Base-by-base conservation (phyloP, 2,329 filamentous ascomycete species). In the Talaromyces sp. region DNA sequence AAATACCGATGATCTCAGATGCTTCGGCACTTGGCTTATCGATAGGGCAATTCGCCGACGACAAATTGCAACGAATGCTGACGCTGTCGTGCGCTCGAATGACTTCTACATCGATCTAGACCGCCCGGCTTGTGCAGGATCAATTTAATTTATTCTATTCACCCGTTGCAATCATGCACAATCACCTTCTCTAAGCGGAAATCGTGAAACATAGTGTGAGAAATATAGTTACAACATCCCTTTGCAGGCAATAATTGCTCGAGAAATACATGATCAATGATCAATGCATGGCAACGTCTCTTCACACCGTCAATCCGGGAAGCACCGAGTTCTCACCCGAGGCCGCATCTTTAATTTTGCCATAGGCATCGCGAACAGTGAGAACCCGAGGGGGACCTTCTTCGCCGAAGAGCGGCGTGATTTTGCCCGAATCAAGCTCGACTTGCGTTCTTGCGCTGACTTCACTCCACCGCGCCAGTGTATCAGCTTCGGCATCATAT, bases 401-500 rank as follows among this genome's bases (percentile, higher is more conserved):
- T 3, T 63, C 54, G 2, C 61, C 61, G 23, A 63, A 81, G 14
- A 81, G 64, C 4, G 77, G 77, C 14, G 71, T 74, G 56, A 81
- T 75, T 34, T 73, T 67, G 1, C 75, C 76, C 1, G 62, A 68
- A 36, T 65, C 65, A 55, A 80, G 64, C 65, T 80, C 78, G 36
- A 69, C 66, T 4, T 64, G 62, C 12, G 79, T 78, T 14, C 69
- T 56, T 4, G 67, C 60, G 1, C 78, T 78, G n/a, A 81, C 70
- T 54, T 75, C 73, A 5, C 72, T 65, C 79, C 79, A 82, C 31
- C 75, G 72, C 57, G 75, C 71, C 7, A 72, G 14, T 4, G 79
- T 77, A 58, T 81, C 79, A 3, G 72, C 73, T 68, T 82, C 78
- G 6, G 79, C 78, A 64, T 82, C 79, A 57, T 77, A 81, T 1